These are phyloP conservation scores for Coemansia interrupta DNA, from an alignment of 192 early-diverging fungal species.

Conservation along the genomic window DNA sequence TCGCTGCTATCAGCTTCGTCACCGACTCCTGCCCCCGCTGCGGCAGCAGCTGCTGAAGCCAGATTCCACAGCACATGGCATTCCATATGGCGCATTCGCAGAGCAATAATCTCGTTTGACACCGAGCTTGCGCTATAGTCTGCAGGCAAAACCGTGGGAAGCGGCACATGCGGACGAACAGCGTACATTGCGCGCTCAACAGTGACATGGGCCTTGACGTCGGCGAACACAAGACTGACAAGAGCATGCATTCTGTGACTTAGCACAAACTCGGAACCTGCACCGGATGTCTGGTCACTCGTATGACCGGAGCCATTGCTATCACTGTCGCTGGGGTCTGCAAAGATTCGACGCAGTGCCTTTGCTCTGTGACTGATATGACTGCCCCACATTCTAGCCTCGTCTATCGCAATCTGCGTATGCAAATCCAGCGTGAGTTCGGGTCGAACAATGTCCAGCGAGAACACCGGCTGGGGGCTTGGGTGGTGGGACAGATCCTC, in stretches of 20 bases:
- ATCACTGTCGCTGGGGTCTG: not conserved
- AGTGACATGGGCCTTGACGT: slow-evolving; percentile 36
- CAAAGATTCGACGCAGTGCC: slow-evolving; percentile 17
- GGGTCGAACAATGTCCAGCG: slow-evolving; percentile 29
- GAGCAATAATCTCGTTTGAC: slow-evolving; percentile 12
- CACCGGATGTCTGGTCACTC: not conserved
- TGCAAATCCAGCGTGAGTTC: slow-evolving; percentile 41
- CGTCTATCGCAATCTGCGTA: slow-evolving; percentile 43
- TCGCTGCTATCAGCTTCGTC: not conserved
- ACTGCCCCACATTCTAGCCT: slow-evolving; percentile 22
- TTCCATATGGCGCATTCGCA: slow-evolving; percentile 37
- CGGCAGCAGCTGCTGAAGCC: not conserved
- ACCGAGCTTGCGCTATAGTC: slow-evolving; percentile 1
- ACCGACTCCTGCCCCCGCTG: not conserved
- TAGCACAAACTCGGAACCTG: not conserved
- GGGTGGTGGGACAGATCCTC: slow-evolving; percentile 43
- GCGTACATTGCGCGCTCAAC: slow-evolving; percentile 42
- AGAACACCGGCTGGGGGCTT: slow-evolving; percentile 40
- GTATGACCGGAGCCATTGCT: not conserved
- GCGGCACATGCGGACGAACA: slow-evolving; percentile 29
- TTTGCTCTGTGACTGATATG: slow-evolving; percentile 18
- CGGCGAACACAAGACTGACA: slow-evolving; percentile 36
- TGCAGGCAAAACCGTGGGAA: not conserved
- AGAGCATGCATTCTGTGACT: slow-evolving; percentile 29
- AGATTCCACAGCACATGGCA: slow-evolving; percentile 38